phyloP scores from a whole-genome alignment of 257 asterid genomes.

The Solanum bulbocastanum region DNA sequence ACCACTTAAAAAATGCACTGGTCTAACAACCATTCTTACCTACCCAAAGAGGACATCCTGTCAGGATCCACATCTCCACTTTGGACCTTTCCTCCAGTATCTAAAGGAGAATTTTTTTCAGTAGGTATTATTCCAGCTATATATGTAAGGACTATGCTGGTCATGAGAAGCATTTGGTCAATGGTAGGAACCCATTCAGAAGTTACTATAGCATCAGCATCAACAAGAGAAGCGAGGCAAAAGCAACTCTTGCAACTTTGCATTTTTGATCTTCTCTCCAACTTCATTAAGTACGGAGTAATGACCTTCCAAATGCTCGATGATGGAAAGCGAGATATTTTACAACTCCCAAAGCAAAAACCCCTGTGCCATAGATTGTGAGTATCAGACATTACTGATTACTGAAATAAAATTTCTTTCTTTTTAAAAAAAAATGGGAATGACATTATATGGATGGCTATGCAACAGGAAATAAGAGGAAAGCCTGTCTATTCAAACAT shows the following conservation, averaged over 20 bases:
- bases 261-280: constrained; percentile 10
- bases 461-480: not conserved
- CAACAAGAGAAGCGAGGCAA: constrained; percentile 42
- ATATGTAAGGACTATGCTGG: constrained; percentile 60
- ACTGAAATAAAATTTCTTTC: not conserved
- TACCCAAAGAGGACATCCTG: constrained; percentile 56
- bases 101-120: not conserved
- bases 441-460: not conserved
- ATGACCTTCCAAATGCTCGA: constrained; percentile 19
- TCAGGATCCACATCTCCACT: constrained; percentile 26
- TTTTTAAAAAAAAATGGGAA: not conserved
- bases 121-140: constrained; percentile 61
- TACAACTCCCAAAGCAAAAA: constrained; percentile 12
- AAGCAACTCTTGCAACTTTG: constrained; percentile 24
- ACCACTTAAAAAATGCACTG: constrained; percentile 7
- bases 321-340: constrained; percentile 6
- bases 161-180: constrained; percentile 69
- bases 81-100: constrained; percentile 20
- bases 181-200: constrained; percentile 57
- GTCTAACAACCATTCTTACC: constrained; percentile 74
- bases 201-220: constrained; percentile 31
- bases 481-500: not conserved
- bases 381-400: not conserved
- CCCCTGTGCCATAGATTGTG: constrained; percentile 23
- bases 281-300: constrained; percentile 13